phyloP scores from a whole-genome alignment of 2,329 filamentous ascomycete species.

The Pezicula rhizophila region DNA sequence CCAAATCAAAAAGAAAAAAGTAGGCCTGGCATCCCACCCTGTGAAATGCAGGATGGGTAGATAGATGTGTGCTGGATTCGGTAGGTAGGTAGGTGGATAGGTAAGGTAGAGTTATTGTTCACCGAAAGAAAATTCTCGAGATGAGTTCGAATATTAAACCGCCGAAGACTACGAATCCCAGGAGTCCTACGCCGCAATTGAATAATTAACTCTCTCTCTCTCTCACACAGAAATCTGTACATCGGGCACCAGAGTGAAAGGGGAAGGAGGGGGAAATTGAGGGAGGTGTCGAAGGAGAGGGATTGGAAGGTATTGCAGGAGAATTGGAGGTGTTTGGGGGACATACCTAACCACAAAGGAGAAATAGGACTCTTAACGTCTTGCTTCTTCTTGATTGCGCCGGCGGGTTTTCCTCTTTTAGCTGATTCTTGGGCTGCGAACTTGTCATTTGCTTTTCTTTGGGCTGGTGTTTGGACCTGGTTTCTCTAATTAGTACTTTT shows the following conservation, averaged over 20 bases:
- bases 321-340: no score
- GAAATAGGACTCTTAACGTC: slow-evolving; percentile 49
- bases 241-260: no score
- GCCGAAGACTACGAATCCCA: slow-evolving; percentile 28
- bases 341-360: slow-evolving; percentile 53
- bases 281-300: neutral
- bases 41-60: no score
- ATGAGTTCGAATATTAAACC: slow-evolving; percentile 31
- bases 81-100: no score
- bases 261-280: no score
- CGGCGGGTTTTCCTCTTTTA: slow-evolving; percentile 69
- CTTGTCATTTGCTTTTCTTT: slow-evolving; percentile 74
- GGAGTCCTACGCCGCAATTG: slow-evolving; percentile 13
- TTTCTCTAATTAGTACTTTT: neutral
- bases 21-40: no score
- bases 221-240: no score
- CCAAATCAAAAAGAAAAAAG: no score
- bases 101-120: neutral
- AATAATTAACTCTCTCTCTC: slow-evolving; percentile 1
- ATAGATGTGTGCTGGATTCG: no score
- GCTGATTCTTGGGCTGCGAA: slow-evolving; percentile 68
- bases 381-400: slow-evolving; percentile 55
- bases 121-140: slow-evolving; percentile 27
- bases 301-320: no score
- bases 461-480: slow-evolving; percentile 78